phyloP scores from a whole-genome alignment of 2,329 filamentous ascomycete genomes.

The Meredithiella fracta region DNA sequence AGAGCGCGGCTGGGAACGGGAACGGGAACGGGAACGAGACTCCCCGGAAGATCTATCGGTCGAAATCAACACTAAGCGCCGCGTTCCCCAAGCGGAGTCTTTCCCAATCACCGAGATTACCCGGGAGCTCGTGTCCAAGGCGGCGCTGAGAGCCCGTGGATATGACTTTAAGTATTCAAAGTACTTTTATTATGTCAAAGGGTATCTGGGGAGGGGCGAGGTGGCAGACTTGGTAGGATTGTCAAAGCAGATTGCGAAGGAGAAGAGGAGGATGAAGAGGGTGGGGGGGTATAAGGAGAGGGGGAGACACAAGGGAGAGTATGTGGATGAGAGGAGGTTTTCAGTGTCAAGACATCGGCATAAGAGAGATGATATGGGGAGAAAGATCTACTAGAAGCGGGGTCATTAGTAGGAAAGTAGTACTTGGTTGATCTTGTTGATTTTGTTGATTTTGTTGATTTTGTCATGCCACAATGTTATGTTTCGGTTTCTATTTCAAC shows the following conservation, averaged over 20 bases:
- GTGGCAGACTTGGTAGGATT: slow-evolving; percentile 3
- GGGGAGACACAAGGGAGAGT: background rate
- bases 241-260: slow-evolving; percentile 9
- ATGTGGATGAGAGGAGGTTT: background rate
- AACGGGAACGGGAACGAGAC: slow-evolving; percentile 71
- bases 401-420: too few relatives aligned
- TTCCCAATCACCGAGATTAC: slow-evolving; percentile 96
- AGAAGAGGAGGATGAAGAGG: slow-evolving; percentile 4
- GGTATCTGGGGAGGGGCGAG: slow-evolving; percentile 44
- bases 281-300: background rate
- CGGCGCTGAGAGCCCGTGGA: slow-evolving; percentile 69
- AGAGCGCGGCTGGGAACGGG: slow-evolving; percentile 55
- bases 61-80: slow-evolving; percentile 39
- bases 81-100: slow-evolving; percentile 27
- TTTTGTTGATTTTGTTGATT: background rate
- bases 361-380: background rate
- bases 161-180: slow-evolving; percentile 88
- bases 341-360: background rate
- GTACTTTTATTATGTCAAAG: slow-evolving; percentile 79
- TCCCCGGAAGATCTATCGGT: slow-evolving; percentile 54
- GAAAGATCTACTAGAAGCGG: background rate
- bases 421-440: background rate
- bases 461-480: background rate
- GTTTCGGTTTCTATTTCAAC: too few relatives aligned
- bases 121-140: slow-evolving; percentile 72